These are phyloP conservation scores for Cephalotrichum gorgonifer DNA, from an alignment of 2,329 filamentous ascomycete genomes.

Conservation along the genomic window DNA sequence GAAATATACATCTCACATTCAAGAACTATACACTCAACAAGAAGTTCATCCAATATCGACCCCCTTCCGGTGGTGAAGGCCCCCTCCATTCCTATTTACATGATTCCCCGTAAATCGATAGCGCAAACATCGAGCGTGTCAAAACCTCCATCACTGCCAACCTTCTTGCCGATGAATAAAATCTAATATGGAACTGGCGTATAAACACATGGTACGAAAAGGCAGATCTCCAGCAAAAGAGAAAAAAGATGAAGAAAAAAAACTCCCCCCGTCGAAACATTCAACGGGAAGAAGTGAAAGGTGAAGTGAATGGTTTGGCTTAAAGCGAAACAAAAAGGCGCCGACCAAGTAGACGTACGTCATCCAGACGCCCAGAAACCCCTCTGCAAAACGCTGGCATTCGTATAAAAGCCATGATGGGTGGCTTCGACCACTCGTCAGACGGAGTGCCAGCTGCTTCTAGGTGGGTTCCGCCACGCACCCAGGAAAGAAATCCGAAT, in stretches of 20 bases:
- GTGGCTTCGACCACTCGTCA: too few species aligned
- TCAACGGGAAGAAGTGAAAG: too few species aligned
- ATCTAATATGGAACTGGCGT: background rate
- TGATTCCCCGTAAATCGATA: background rate
- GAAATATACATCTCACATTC: background rate
- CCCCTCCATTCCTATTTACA: background rate
- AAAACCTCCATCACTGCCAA: background rate
- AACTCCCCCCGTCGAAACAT: background rate
- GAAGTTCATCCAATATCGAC: background rate
- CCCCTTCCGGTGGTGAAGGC: too few species aligned
- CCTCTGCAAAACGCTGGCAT: background rate
- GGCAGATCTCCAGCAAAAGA: too few species aligned
- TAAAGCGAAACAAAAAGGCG: background rate
- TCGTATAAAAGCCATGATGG: too few species aligned
- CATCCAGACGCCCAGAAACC: background rate
- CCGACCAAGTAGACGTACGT: background rate
- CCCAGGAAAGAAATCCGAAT: background rate
- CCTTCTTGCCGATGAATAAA: background rate
- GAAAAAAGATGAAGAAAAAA: background rate
- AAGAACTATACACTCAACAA: background rate
- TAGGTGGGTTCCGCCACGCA: too few species aligned
- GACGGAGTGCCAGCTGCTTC: too few species aligned
- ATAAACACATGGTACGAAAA: background rate
- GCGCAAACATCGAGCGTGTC: too few species aligned
- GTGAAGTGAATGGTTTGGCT: too few species aligned